Base-by-base conservation (phyloP, 1,284 basidiomycete genomes). In the Uromyces viciae-fabae region DNA sequence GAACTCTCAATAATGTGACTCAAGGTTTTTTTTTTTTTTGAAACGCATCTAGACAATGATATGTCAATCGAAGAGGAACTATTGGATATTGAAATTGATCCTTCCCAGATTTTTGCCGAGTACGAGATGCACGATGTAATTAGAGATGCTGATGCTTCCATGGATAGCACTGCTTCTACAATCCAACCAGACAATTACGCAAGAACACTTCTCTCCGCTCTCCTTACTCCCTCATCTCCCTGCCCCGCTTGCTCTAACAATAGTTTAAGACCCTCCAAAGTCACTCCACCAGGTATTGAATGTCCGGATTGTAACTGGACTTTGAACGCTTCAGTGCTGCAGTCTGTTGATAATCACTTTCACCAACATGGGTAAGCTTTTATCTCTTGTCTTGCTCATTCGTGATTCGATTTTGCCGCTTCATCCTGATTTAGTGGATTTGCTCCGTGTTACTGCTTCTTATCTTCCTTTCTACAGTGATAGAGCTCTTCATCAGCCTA, bases 301-400 rank as follows among this genome's bases (percentile, higher is more conserved):
- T 75, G 74, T 33, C 15, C 25, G 9, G 36, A 62, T 36, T 75
- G 74, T 42, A 0, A 22, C 22, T 75, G 74, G 74, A 11, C 36
- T 46, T 14, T 75, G 40, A 33, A 64, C 17, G 56, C 28, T 22
- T 11, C n/a, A 14, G 64, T 25, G n/a, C 33, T 75, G 4, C 40
- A 56, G 11, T 60, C 49, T 36, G 54, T 78, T 28, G 64, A 78
- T 38, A 28, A 56, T 25, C 38, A 78, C n/a, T 78, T 78, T 52
- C 36, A 28, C 19, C 17, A 78, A 40, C 75, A 78, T 43, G 62
- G 64, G 75, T 78, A 11, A 28, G 75, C 69, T 33, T 42, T 17
- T 40, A 25, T 25, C 54, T 28, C 15, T 36, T 33, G 40, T 38
- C 0, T 75, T 9, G 19, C 14, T 54, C 9, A 22, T 28, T 33